phyloP scores from a whole-genome alignment of 148 eudicot species.

The Chenopodium suecicum region DNA sequence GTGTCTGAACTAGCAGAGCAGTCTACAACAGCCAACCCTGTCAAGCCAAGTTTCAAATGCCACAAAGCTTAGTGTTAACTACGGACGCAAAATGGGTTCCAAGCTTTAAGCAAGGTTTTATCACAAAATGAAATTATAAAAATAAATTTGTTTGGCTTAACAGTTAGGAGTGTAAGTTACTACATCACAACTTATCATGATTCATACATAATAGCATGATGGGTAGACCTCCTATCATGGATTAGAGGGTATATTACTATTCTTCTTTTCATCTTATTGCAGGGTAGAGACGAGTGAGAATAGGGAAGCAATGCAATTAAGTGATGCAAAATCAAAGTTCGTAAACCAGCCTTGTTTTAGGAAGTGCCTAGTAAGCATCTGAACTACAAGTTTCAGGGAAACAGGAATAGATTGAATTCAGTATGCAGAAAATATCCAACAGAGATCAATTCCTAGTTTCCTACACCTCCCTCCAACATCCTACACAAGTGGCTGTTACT shows the following conservation, averaged over 20 bases:
- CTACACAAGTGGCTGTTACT: not conserved
- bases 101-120: not conserved
- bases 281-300: not conserved
- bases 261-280: not conserved
- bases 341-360: not conserved
- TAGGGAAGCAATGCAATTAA: not conserved
- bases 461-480: too few relatives aligned
- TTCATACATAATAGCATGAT: not conserved
- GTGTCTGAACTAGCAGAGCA: conserved; percentile 96
- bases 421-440: not conserved
- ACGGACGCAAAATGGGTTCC: not conserved
- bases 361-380: too few relatives aligned
- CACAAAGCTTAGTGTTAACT: not conserved
- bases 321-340: not conserved
- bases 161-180: not conserved
- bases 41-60: conserved; percentile 16
- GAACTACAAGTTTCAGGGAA: too few relatives aligned
- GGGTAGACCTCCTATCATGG: not conserved
- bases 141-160: not conserved
- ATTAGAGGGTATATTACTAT: not conserved
- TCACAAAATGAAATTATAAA: not conserved
- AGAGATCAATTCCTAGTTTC: not conserved
- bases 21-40: conserved; percentile 82
- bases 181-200: not conserved
- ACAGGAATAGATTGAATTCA: not conserved